phyloP scores from a whole-genome alignment of 2,329 filamentous ascomycete species.

The Scytalidium lignicola region DNA sequence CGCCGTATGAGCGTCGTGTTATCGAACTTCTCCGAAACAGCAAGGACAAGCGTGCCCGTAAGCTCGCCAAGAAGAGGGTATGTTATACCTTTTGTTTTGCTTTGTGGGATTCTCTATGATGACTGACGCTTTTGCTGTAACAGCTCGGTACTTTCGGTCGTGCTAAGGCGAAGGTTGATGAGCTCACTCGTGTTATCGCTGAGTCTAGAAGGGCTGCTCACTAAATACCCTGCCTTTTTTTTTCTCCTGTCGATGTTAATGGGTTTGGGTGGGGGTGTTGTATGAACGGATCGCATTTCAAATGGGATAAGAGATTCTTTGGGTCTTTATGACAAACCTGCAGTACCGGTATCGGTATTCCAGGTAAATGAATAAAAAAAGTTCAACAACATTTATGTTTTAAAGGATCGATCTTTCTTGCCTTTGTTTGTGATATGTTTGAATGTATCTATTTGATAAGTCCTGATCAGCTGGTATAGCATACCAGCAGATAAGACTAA shows the following conservation, averaged over 20 bases:
- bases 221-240: conserved; percentile 42
- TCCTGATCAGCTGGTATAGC: not conserved
- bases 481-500: not conserved
- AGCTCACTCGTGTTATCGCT: conserved; percentile 96
- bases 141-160: conserved; percentile 97
- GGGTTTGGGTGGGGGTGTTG: conserved; percentile 12
- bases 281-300: conserved; percentile 12
- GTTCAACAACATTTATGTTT: conserved; percentile 7
- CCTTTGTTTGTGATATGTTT: not conserved
- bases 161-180: conserved; percentile 99
- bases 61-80: conserved; percentile 99
- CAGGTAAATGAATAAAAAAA: conserved; percentile 15
- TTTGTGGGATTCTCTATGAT: not conserved
- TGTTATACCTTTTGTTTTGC: conserved; percentile 26
- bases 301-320: not conserved
- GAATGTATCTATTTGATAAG: not conserved
- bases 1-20: conserved; percentile 95
- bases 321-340: conserved; percentile 8
- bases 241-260: conserved; percentile 9
- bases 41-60: conserved; percentile 98
- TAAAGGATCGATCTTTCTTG: not conserved
- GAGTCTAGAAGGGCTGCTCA: conserved; percentile 80
- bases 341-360: conserved; percentile 9
- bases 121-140: conserved; percentile 8
- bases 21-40: conserved; percentile 98